Evolutionary conservation across 2,329 filamentous ascomycete species (phyloP).

Genomic region (Iodosphaeria phyllophila): DNA sequence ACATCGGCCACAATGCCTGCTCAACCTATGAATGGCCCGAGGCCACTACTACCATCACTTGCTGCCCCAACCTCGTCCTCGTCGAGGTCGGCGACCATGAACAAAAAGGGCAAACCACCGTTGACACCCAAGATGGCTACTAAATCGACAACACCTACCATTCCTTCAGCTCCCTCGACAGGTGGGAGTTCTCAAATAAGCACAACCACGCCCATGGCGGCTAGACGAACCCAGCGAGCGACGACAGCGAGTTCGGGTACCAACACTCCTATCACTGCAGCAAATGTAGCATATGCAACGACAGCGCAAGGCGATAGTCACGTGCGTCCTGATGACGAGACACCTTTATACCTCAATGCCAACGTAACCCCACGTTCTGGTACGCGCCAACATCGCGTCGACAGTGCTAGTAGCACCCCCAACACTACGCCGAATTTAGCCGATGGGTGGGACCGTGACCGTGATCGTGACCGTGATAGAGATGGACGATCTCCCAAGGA

Average conservation of each 20-base stretch:
- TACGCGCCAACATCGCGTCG: conserved; percentile 49
- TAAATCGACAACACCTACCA: conserved; percentile 13
- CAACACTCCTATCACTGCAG: too few relatives aligned
- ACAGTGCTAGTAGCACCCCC: conserved; percentile 50
- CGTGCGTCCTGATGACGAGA: conserved; percentile 29
- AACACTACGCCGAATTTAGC: conserved; percentile 34
- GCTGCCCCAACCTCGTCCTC: conserved; percentile 47
- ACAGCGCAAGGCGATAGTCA: too few relatives aligned
- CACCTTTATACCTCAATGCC: conserved; percentile 36
- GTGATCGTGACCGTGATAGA: not conserved
- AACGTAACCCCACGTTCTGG: conserved; percentile 70
- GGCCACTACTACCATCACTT: conserved; percentile 26
- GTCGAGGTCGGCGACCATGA: conserved; percentile 41
- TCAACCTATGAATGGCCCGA: conserved; percentile 23
- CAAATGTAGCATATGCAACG: too few relatives aligned
- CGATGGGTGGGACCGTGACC: conserved; percentile 24
- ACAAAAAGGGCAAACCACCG: conserved; percentile 28
- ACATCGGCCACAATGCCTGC: conserved; percentile 23
- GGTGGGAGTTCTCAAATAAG: too few relatives aligned
- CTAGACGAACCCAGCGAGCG: conserved; percentile 10
- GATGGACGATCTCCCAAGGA: not conserved
- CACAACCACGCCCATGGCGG: conserved; percentile 26
- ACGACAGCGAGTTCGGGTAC: conserved; percentile 12
- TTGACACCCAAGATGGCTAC: conserved; percentile 36
- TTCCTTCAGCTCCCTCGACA: conserved; percentile 16